Evolutionary conservation across 768 basidiomycete genomes (phyloP).

Genomic region (Panaeolus cyanescens): DNA sequence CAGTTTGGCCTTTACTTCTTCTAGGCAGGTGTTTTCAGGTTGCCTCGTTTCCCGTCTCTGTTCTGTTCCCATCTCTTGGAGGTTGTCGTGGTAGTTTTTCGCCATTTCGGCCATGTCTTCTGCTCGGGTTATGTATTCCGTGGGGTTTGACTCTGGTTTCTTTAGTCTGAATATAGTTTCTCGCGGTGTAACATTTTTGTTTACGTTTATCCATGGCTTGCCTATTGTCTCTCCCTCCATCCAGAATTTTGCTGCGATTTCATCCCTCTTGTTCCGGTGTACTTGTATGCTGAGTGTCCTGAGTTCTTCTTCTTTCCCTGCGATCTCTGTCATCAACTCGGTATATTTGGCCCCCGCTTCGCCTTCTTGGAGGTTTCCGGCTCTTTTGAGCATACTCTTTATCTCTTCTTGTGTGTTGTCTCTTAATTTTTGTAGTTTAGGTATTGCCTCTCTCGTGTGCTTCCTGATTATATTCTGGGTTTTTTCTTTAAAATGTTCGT

Average conservation of each 20-base stretch:
- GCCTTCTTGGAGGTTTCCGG: too few relatives aligned
- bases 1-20: background rate
- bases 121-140: conserved; percentile 16
- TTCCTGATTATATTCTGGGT: background rate
- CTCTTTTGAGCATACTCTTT: background rate
- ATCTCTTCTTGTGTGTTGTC: background rate
- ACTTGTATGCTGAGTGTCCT: background rate
- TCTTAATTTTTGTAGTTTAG: background rate
- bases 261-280: background rate
- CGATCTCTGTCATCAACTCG: background rate
- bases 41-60: background rate
- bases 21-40: background rate
- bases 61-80: conserved; percentile 21
- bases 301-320: background rate
- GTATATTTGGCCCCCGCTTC: too few relatives aligned
- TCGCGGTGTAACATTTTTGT: background rate
- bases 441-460: background rate
- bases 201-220: conserved; percentile 7
- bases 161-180: conserved; percentile 6
- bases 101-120: conserved; percentile 32
- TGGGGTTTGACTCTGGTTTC: too few relatives aligned
- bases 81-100: conserved; percentile 21
- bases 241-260: background rate
- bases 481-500: conserved; percentile 5
- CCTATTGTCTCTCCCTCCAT: conserved; percentile 8